These are phyloP conservation scores for Eleusine coracana DNA, from an alignment of 176 grass and related monocot genomes.

Conservation along the genomic window DNA sequence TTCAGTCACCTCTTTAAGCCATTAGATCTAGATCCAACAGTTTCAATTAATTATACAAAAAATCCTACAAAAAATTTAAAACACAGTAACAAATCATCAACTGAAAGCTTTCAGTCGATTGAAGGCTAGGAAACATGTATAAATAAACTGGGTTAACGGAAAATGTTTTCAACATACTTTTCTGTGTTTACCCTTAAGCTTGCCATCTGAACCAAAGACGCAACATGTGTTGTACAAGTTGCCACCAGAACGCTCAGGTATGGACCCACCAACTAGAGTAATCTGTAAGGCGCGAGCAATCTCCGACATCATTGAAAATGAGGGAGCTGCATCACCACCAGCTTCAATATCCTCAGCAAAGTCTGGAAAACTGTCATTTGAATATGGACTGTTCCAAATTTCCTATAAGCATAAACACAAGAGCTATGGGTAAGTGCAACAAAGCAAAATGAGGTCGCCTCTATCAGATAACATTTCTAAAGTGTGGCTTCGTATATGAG, in stretches of 20 bases:
- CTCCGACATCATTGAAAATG: conserved; percentile 87
- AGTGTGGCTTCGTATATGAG: neutral
- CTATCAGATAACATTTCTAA: neutral
- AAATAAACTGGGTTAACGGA: neutral
- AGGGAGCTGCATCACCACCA: conserved; percentile 74
- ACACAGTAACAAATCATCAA: too few relatives aligned
- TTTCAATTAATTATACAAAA: too few relatives aligned
- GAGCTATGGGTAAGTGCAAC: conserved; percentile 1
- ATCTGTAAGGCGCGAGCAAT: conserved; percentile 65
- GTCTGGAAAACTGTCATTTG: conserved; percentile 88
- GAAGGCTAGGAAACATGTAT: too few relatives aligned
- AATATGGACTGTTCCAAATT: conserved; percentile 96
- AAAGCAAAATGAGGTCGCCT: neutral
- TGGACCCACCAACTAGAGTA: conserved; percentile 95
- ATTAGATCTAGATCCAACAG: too few relatives aligned
- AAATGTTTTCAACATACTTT: conserved; percentile 53
- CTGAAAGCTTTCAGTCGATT: too few relatives aligned
- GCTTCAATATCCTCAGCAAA: conserved; percentile 95
- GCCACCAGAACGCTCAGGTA: conserved; percentile 76
- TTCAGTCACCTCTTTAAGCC: too few relatives aligned
- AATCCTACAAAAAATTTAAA: too few relatives aligned
- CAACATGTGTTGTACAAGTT: conserved; percentile 92
- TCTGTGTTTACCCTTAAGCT: conserved; percentile 93
- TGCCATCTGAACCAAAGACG: conserved; percentile 83
- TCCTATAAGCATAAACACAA: conserved; percentile 63